Base-by-base conservation (phyloP, 2,329 filamentous ascomycete species). In the Aspergillus luchuensis region DNA sequence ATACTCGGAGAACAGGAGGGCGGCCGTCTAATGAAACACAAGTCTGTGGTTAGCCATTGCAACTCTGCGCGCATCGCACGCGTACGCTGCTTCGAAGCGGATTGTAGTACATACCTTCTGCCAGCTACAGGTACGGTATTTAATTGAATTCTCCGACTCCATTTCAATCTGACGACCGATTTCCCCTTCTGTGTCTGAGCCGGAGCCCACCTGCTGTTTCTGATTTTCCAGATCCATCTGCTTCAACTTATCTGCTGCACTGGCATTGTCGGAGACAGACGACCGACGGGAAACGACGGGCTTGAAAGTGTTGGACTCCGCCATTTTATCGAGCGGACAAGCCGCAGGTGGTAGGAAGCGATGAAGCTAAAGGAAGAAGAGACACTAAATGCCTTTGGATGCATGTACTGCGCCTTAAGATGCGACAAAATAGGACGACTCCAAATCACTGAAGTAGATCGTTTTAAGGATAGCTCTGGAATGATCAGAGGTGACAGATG, bases 61-160 rank as follows among this genome's bases (percentile, higher is more conserved):
- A 23, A 33, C 25, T 28, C 15, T 28, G 15, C n/a, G 25, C 11
- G 5, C n/a, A 6, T 21, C 19, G 38, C 25, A 23, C 23, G 7
- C 23, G 15, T 19, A 1, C 17, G 23, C 11, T 10, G 36, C 47
- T 57, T n/a, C 8, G 2, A 36, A 0, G 36, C 17, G 17, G 43
- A 23, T 19, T 55, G 15, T 17, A 19, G 23, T 58, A 70, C 77
- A 57, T 66, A 89, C 87, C 84, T 97, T 97, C 72, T 91, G 89
- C 93, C 93, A 97, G 67, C 89, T 93, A 79, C 93, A 97, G 41
- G 92, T 96, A 62, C 93, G 85, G 75, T 97, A 97, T 79, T 96
- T 89, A 76, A 97, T 97, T 10, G 88, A 87, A 75, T 90, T 88
- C 55, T 87, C 88, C 28, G 87, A 84, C 76, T 97, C 93, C 63